phyloP scores from a whole-genome alignment of 208 protist genomes.

The Leishmania aethiopica region DNA sequence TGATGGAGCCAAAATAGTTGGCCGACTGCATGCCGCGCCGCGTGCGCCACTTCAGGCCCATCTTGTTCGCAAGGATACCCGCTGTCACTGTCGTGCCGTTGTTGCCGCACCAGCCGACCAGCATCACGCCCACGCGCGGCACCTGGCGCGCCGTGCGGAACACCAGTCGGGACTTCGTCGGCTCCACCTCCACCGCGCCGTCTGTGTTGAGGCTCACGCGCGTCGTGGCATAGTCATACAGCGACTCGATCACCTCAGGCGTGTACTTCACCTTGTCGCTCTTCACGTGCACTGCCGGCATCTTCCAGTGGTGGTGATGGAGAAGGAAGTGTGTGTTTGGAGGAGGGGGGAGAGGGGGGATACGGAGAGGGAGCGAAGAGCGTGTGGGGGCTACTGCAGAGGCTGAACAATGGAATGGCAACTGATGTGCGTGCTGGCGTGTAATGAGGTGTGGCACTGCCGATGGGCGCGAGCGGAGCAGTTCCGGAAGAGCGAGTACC shows the following conservation, averaged over 20 bases:
- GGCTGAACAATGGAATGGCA: background rate
- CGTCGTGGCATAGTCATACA: constrained; percentile 89
- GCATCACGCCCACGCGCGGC: constrained; percentile 91
- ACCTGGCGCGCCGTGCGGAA: constrained; percentile 93
- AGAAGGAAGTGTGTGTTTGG: background rate
- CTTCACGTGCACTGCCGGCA: constrained; percentile 56
- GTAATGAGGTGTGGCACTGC: background rate
- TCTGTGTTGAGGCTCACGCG: constrained; percentile 41
- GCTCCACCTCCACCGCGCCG: constrained; percentile 69
- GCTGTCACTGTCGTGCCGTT: constrained; percentile 99
- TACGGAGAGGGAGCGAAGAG: background rate
- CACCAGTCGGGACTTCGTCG: constrained; percentile 55
- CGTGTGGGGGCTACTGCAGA: background rate
- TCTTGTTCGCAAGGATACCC: constrained; percentile 96
- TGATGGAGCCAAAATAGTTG: constrained; percentile 98
- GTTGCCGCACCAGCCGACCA: constrained; percentile 98
- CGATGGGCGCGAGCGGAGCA: background rate
- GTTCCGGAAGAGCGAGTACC: background rate
- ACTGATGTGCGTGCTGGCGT: background rate
- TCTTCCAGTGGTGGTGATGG: constrained; percentile 6
- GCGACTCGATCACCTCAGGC: constrained; percentile 73
- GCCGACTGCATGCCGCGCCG: constrained; percentile 89
- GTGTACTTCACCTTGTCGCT: constrained; percentile 74
- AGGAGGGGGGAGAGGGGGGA: background rate
- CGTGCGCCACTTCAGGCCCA: constrained; percentile 94